phyloP scores from a whole-genome alignment of 2,329 filamentous ascomycete genomes.

The Pseudocercospora macadamiae region DNA sequence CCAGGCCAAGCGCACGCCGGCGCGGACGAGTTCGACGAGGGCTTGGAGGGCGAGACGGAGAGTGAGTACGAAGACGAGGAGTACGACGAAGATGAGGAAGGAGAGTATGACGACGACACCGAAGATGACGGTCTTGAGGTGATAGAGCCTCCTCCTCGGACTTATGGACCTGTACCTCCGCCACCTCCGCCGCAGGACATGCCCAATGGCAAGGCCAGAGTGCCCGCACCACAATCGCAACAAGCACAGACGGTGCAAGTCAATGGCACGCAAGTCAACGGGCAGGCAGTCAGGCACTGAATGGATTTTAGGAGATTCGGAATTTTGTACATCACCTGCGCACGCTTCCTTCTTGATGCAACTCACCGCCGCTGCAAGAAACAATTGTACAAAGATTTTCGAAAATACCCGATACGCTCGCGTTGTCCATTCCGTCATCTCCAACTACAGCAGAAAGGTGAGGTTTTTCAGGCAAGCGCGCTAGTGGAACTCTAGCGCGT shows the following conservation, averaged over 20 bases:
- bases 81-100: conserved; percentile 67
- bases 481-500: not conserved
- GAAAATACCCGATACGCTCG: too few relatives aligned
- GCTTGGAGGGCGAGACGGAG: conserved; percentile 56
- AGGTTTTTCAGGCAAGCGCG: not conserved
- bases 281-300: conserved; percentile 17
- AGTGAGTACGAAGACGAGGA: conserved; percentile 70
- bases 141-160: conserved; percentile 30
- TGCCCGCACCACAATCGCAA: conserved; percentile 13
- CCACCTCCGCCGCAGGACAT: conserved; percentile 43
- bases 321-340: conserved; percentile 16
- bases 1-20: conserved; percentile 21
- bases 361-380: not conserved
- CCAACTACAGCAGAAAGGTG: too few relatives aligned
- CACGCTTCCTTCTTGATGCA: not conserved
- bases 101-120: conserved; percentile 66
- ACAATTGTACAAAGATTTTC: conserved; percentile 13
- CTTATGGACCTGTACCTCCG: conserved; percentile 53
- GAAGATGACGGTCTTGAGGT: conserved; percentile 53
- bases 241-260: conserved; percentile 23
- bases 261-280: conserved; percentile 19
- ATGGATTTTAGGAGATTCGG: not conserved
- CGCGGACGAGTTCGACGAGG: conserved; percentile 34
- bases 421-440: too few relatives aligned
- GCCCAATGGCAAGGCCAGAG: conserved; percentile 31